Conservation (phyloP, 2,329 filamentous ascomycete species). For the Exophiala phaeomuriformis region DNA sequence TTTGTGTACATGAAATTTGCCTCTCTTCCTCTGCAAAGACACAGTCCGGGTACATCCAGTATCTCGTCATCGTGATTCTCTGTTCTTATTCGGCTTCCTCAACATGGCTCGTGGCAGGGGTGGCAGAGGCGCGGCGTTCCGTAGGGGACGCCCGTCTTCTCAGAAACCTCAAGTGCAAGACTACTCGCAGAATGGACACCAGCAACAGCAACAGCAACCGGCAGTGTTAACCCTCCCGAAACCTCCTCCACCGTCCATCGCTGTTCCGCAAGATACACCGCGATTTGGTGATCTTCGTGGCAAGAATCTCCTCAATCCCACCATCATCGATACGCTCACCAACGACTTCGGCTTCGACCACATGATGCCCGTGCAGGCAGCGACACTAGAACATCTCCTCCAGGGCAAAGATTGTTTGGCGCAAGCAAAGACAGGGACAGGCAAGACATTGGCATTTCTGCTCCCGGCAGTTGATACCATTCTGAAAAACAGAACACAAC, state of each 20-base stretch:
- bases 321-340: slow-evolving; percentile 13
- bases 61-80: no score
- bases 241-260: slow-evolving; percentile 8
- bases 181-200: not conserved
- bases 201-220: not conserved
- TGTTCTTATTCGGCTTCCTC: not conserved
- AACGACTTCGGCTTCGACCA: slow-evolving; percentile 15
- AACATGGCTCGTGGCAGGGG: not conserved
- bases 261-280: slow-evolving; percentile 11
- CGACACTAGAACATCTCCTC: slow-evolving; percentile 14
- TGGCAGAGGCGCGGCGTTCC: not conserved
- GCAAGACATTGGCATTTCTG: slow-evolving; percentile 92
- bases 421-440: slow-evolving; percentile 93
- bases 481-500: slow-evolving; percentile 56
- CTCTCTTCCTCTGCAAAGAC: no score
- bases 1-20: no score
- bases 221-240: not conserved
- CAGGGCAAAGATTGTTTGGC: slow-evolving; percentile 55
- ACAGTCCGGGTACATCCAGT: no score
- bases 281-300: slow-evolving; percentile 13
- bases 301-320: slow-evolving; percentile 11
- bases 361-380: slow-evolving; percentile 17
- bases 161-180: not conserved
- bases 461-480: slow-evolving; percentile 78
- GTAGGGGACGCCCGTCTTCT: not conserved